Evolutionary conservation across 495 filamentous ascomycete species (phyloP).

Genomic region (Ramalina peruviana): DNA sequence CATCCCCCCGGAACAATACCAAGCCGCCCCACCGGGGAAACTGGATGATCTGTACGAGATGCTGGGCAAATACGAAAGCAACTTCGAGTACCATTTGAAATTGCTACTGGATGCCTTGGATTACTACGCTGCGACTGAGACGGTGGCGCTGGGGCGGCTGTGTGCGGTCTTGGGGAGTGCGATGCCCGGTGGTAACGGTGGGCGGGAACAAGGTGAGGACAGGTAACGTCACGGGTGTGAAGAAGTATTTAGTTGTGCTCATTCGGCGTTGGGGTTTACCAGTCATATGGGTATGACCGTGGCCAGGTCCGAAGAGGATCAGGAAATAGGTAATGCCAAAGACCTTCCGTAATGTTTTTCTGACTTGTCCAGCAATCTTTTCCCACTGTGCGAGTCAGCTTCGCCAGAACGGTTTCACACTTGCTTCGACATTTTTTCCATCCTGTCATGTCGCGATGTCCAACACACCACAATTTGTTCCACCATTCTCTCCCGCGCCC

Average conservation of each 20-base stretch:
- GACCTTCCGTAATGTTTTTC: too few species aligned
- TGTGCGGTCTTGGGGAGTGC: slow-evolving; percentile 66
- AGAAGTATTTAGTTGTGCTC: neutral
- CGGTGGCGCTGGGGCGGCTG: slow-evolving; percentile 78
- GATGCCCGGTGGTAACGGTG: slow-evolving; percentile 48
- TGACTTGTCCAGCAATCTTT: too few species aligned
- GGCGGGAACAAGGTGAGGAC: slow-evolving; percentile 21
- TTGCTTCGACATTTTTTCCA: too few species aligned
- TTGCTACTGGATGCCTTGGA: slow-evolving; percentile 88
- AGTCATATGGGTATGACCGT: neutral
- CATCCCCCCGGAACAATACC: slow-evolving; percentile 20
- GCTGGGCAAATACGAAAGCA: slow-evolving; percentile 75
- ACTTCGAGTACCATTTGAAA: slow-evolving; percentile 81
- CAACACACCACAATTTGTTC: too few species aligned
- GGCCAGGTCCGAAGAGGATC: neutral
- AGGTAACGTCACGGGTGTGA: neutral
- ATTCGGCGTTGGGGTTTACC: too few species aligned
- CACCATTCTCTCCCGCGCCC: too few species aligned
- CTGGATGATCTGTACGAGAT: slow-evolving; percentile 52
- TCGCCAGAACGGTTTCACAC: too few species aligned
- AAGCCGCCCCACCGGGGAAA: slow-evolving; percentile 12
- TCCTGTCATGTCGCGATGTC: too few species aligned
- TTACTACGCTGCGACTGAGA: slow-evolving; percentile 94
- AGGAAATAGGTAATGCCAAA: too few species aligned
- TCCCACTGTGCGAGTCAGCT: too few species aligned